These are phyloP conservation scores for Diaporthe aspalathi DNA, from an alignment of 2,329 filamentous ascomycete genomes.

Conservation along the genomic window DNA sequence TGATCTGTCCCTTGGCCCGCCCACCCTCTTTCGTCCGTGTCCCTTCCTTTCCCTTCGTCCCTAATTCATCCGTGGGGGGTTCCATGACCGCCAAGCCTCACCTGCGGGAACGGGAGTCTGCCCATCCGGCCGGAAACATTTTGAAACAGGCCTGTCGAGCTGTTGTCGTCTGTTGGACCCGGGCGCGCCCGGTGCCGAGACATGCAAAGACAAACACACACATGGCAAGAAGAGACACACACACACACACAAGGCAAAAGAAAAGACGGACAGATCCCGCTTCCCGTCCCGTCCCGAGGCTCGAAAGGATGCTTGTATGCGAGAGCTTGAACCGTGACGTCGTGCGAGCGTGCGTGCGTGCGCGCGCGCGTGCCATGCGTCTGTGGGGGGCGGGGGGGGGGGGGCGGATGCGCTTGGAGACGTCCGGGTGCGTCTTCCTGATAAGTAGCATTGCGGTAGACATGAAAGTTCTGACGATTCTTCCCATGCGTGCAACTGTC, in stretches of 20 bases:
- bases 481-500: neutral
- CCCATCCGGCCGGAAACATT: constrained; percentile 18
- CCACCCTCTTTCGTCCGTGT: neutral
- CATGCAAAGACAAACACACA: neutral
- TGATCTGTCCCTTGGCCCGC: neutral
- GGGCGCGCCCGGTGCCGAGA: constrained; percentile 21
- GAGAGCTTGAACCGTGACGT: neutral
- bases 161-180: neutral
- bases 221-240: neutral
- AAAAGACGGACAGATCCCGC: neutral
- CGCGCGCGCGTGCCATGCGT: too few species aligned
- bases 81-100: constrained; percentile 1
- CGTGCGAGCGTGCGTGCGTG: neutral
- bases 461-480: neutral
- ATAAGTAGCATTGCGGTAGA: neutral
- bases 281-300: neutral
- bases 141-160: constrained; percentile 2
- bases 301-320: neutral
- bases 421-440: neutral
- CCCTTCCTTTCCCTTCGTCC: neutral
- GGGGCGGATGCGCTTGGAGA: neutral
- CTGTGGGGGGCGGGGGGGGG: too few species aligned
- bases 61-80: constrained; percentile 11
- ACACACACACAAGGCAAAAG: too few species aligned
- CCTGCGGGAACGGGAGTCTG: constrained; percentile 23